Base-by-base conservation (phyloP, 1,139 yeast genomes). In the Protomyces inundatus region DNA sequence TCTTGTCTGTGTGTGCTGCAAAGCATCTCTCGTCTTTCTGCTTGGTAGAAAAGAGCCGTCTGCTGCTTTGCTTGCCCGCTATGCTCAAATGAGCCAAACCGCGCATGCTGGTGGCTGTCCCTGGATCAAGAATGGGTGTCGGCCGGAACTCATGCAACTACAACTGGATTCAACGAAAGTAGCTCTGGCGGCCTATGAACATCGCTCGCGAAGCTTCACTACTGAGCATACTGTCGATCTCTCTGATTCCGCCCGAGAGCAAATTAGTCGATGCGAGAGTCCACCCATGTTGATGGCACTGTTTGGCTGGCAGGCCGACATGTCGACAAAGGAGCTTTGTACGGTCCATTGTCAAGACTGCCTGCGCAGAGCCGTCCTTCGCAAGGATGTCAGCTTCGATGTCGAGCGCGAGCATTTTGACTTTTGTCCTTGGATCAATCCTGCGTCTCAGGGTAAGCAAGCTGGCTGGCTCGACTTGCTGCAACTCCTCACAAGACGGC, bases 361-460 rank as follows among this genome's bases (percentile, higher is more conserved):
- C 35, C 64, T 45, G 35, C n/a, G 64, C 5, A 34, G 54, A 2
- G 35, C 45, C 32, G 4, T 12, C 33, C 23, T 59, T 2, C 16
- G 35, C 14, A 32, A 34, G 3, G 14, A 53, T 9, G 55, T 3
- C 1, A 9, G 36, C 6, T 9, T 60, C n/a, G 48, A 53, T 3
- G 23, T 34, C 5, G 33, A 12, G 50, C 32, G n/a, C n/a, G 64
- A 60, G 48, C 64, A 60, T 45, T 46, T 16, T 30, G 58, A 42
- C 16, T 60, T 42, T 46, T 60, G 64, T 48, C 64, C 64, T 3
- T 60, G 64, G 64, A 54, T 60, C 23, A 45, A 36, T 10, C 16
- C 54, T 9, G 14, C 30, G 30, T 40, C 58, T 4, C 64, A 60
- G 46, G 58, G 56, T 12, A 16, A 33, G 9, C 52, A 52, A 10